These are phyloP conservation scores for Leccinum subgranulosum DNA, from an alignment of 768 basidiomycete species.

Conservation along the genomic window DNA sequence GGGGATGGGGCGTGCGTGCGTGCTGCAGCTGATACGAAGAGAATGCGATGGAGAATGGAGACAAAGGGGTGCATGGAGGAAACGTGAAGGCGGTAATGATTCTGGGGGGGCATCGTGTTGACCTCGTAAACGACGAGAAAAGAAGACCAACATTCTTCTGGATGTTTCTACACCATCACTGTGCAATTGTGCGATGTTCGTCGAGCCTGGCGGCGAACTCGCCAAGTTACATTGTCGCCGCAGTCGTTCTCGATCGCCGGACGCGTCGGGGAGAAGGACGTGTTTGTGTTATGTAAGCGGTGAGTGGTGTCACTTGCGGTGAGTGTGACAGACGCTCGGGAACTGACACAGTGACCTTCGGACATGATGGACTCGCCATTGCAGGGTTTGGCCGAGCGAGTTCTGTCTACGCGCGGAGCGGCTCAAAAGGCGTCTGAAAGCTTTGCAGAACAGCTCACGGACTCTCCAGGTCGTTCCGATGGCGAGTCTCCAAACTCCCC, in stretches of 20 bases:
- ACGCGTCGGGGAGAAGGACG: conserved; percentile 1
- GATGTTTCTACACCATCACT: neutral
- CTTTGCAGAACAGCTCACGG: conserved; percentile 33
- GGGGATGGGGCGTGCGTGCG: conserved; percentile 9
- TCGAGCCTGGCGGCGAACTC: neutral
- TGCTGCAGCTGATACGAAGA: conserved; percentile 12
- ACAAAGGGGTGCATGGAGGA: conserved; percentile 15
- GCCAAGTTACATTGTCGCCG: neutral
- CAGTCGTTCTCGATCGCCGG: neutral
- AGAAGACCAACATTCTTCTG: neutral
- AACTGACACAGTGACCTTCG: conserved; percentile 16
- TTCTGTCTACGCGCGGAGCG: conserved; percentile 32
- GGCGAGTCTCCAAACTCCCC: conserved; percentile 14
- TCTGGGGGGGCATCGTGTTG: neutral
- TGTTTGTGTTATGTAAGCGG: conserved; percentile 13
- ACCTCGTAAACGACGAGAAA: conserved; percentile 3
- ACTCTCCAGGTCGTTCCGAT: conserved; percentile 26
- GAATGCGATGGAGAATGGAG: conserved; percentile 16
- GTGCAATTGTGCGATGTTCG: neutral
- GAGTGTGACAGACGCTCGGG: neutral
- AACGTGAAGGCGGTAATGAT: conserved; percentile 28
- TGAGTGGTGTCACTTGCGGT: neutral
- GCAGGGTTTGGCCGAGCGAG: conserved; percentile 7
- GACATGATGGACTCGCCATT: neutral
- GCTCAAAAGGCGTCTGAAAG: conserved; percentile 31